A percentile compares a stretch with the other conserved stretches of the same genome.
Conservation (phyloP, 2,329 filamentous ascomycete genomes). For the Paracoccidioides brasiliensis region DNA sequence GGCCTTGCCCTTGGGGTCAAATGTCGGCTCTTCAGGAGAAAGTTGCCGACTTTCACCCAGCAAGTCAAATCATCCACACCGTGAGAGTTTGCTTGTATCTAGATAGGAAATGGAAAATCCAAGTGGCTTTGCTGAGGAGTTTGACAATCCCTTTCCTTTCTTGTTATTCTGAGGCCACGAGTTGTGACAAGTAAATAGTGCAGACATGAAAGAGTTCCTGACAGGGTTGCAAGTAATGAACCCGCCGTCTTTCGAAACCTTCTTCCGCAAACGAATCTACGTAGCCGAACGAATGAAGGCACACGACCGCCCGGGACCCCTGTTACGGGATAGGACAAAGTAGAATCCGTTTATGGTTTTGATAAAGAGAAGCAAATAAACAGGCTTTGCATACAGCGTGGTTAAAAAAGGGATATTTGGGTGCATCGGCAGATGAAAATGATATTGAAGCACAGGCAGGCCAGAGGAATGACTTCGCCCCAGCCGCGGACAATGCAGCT, state of each 20-base stretch:
- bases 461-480: background rate
- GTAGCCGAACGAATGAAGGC: background rate
- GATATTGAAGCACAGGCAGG: background rate
- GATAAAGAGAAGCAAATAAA: background rate
- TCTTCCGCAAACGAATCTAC: background rate
- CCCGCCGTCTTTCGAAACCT: background rate
- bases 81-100: background rate
- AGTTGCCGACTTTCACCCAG: background rate
- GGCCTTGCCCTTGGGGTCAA: background rate
- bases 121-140: background rate
- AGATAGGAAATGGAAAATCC: background rate
- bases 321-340: background rate
- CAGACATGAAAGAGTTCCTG: background rate
- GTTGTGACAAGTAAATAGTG: background rate
- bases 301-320: background rate
- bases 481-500: background rate
- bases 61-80: background rate
- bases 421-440: slow-evolving; percentile 1
- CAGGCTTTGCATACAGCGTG: background rate
- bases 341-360: background rate
- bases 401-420: background rate
- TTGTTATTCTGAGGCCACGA: background rate
- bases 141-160: background rate
- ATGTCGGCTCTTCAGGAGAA: background rate
- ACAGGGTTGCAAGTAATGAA: background rate